Conservation (phyloP, 2,329 filamentous ascomycete species). For the Claviceps purpurea region DNA sequence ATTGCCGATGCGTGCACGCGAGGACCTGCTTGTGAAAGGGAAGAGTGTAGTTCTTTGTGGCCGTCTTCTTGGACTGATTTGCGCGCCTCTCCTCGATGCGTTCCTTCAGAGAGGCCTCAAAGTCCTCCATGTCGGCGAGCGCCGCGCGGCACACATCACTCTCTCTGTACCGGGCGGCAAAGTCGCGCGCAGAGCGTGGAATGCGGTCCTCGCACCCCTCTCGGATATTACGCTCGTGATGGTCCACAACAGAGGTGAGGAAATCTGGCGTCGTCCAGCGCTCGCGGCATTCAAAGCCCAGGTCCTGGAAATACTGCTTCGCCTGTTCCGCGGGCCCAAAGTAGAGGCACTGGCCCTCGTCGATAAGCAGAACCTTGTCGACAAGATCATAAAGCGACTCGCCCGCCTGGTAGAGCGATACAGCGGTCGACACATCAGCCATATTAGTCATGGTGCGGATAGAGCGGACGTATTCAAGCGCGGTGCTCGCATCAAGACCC, state of each 20-base stretch:
- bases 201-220: conserved; percentile 50
- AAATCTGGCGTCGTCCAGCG: conserved; percentile 65
- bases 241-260: conserved; percentile 64
- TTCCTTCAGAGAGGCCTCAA: conserved; percentile 46
- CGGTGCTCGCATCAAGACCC: conserved; percentile 59
- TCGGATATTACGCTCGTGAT: conserved; percentile 55
- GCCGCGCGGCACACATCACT: conserved; percentile 48
- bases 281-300: conserved; percentile 60
- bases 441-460: conserved; percentile 53
- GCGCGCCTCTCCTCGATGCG: conserved; percentile 29
- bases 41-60: conserved; percentile 62
- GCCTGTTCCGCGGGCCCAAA: conserved; percentile 52
- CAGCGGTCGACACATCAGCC: conserved; percentile 56
- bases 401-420: conserved; percentile 59
- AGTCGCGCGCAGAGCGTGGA: conserved; percentile 55
- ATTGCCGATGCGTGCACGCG: conserved; percentile 59
- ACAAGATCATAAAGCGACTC: conserved; percentile 54
- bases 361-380: conserved; percentile 67
- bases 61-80: conserved; percentile 54
- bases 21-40: conserved; percentile 60
- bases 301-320: conserved; percentile 53
- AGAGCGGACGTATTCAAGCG: conserved; percentile 55
- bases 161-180: conserved; percentile 50
- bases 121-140: conserved; percentile 47
- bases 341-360: conserved; percentile 57